These are phyloP conservation scores for Trichosporon inkin DNA, from an alignment of 1,284 basidiomycete species.

Conservation along the genomic window DNA sequence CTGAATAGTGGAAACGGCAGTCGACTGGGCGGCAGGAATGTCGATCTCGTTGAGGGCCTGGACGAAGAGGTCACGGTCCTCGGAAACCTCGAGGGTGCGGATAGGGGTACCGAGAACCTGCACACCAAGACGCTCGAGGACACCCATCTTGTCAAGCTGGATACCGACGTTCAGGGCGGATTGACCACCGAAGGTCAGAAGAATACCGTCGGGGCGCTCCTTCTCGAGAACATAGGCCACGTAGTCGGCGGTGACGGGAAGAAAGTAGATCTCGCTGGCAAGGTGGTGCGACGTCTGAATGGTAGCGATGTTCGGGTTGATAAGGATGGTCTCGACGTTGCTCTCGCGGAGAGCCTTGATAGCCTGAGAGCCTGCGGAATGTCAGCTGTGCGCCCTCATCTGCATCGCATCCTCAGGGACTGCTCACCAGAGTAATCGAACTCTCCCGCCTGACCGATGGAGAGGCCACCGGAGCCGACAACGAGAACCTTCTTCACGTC, in stretches of 20 bases:
- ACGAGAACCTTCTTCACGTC: slow-evolving; percentile 93
- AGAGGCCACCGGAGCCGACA: slow-evolving; percentile 92
- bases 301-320: slow-evolving; percentile 96
- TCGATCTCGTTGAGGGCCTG: slow-evolving; percentile 97
- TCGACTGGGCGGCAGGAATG: slow-evolving; percentile 94
- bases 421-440: slow-evolving; percentile 90
- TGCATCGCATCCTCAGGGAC: not conserved
- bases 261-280: slow-evolving; percentile 94
- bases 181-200: slow-evolving; percentile 97
- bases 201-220: slow-evolving; percentile 94
- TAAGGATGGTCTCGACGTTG: slow-evolving; percentile 89
- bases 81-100: slow-evolving; percentile 87
- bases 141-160: slow-evolving; percentile 94
- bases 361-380: slow-evolving; percentile 69
- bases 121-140: slow-evolving; percentile 89
- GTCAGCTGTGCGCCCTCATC: not conserved
- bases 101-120: slow-evolving; percentile 95
- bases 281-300: slow-evolving; percentile 97
- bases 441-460: slow-evolving; percentile 97
- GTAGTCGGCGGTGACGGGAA: slow-evolving; percentile 95
- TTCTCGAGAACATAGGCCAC: slow-evolving; percentile 98
- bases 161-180: slow-evolving; percentile 98
- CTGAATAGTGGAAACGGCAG: slow-evolving; percentile 92
- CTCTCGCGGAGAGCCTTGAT: slow-evolving; percentile 97
- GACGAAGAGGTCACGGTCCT: slow-evolving; percentile 96